Evolutionary conservation across 768 basidiomycete species (phyloP), one percentile per base, ranked within the genome.

Genomic region (Pulveroboletus sp.): DNA sequence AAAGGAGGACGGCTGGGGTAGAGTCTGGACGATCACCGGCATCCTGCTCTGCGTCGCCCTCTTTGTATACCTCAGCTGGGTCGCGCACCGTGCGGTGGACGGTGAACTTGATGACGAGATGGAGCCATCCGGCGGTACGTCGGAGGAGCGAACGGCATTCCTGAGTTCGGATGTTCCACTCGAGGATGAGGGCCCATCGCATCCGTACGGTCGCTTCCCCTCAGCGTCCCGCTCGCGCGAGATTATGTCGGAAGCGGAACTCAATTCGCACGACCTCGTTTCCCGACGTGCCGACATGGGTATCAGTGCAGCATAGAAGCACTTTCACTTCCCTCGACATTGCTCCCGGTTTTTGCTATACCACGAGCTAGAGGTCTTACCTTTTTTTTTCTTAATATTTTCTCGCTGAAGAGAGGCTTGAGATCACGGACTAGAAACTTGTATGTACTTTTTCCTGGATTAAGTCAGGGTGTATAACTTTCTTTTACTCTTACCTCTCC

Each of bases 31-130:
- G n/a, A 69, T 82, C 41, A 70, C 72, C 31, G 89, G 90, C 42
- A 78, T 91, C 50, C 59, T 73, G 22, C 76, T 93, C 2, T 91
- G 88, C 64, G 59, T 90, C 51, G 78, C 75, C 31, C 82, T 93
- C 57, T 79, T 93, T 55, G 58, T 90, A 42, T 94, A 94, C 69
- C 76, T 94, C 43, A 82, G 86, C 41, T 76, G 80, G 64, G 81
- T 94, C 50, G 91, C 91, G 34, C 85, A 90, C 13, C 76, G 77
- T 45, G 81, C 81, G 2, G 80, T 83, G 22, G 76, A 80, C 55
- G 77, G 78, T 24, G 78, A 79, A 52, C 69, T 79, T 10, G 75
- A 67, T 5, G 77, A 77, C 49, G 77, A 77, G 27, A 59, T 35
- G 24, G 69, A 67, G 27, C 52, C 62, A 17, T 50, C 59, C 16